Percentiles rank a stretch among this genome's conserved stretches.
Evolutionary conservation across 2,329 filamentous ascomycete genomes (phyloP).

Genomic region (Fusarium sp.): DNA sequence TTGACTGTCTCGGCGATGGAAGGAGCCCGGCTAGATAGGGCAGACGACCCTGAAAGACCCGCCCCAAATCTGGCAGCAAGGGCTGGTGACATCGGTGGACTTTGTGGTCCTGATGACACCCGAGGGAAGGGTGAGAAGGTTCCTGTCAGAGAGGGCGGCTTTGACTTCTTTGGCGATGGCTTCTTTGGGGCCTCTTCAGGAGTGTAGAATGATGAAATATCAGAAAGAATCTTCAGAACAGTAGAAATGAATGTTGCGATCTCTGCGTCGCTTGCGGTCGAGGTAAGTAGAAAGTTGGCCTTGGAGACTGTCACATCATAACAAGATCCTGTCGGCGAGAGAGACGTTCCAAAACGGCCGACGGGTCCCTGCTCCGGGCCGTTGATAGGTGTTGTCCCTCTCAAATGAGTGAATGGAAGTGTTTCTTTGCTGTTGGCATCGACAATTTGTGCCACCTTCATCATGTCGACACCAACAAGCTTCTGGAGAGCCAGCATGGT

Average conservation of each 20-base stretch:
- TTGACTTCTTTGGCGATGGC: slow-evolving; percentile 35
- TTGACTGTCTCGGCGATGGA: slow-evolving; percentile 51
- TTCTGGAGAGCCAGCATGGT: slow-evolving; percentile 69
- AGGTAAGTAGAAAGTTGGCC: slow-evolving; percentile 69
- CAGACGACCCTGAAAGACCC: slow-evolving; percentile 19
- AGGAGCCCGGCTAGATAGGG: slow-evolving; percentile 42
- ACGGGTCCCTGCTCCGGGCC: slow-evolving; percentile 42
- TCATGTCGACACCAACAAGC: slow-evolving; percentile 65
- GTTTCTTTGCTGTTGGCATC: slow-evolving; percentile 55
- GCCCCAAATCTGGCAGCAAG: slow-evolving; percentile 21
- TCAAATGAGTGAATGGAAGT: slow-evolving; percentile 55
- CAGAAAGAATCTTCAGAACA: slow-evolving; percentile 59
- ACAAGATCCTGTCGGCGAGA: slow-evolving; percentile 42
- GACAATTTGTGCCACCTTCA: slow-evolving; percentile 71
- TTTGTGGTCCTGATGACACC: slow-evolving; percentile 36
- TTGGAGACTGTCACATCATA: slow-evolving; percentile 57
- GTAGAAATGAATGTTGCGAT: slow-evolving; percentile 65
- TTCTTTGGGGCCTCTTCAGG: slow-evolving; percentile 51
- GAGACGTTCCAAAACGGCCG: slow-evolving; percentile 31
- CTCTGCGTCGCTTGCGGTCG: slow-evolving; percentile 65
- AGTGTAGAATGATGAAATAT: slow-evolving; percentile 56
- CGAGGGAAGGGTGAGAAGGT: slow-evolving; percentile 49
- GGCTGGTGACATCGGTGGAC: slow-evolving; percentile 38
- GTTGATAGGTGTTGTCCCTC: slow-evolving; percentile 48
- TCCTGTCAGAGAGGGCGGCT: slow-evolving; percentile 47